A percentile compares a stretch with the other conserved stretches of the same genome.
phyloP scores from a whole-genome alignment of 2,329 filamentous ascomycete species.

The Colletotrichum trifolii region DNA sequence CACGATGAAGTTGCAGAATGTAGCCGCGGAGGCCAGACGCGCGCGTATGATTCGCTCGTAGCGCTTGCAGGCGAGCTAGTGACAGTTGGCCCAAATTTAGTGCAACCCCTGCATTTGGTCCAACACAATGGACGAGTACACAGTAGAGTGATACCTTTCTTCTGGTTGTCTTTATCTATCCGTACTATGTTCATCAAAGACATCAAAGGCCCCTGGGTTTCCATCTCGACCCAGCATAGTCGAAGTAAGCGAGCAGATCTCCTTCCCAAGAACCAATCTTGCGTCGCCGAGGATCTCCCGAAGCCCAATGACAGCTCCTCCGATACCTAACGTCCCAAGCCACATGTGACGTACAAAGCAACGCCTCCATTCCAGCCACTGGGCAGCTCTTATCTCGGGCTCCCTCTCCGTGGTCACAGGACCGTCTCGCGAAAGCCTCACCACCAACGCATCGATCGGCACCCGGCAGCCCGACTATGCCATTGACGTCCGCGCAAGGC shows the following conservation, averaged over 20 bases:
- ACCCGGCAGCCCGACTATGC: slow-evolving; percentile 22
- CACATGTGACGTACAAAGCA: slow-evolving; percentile 22
- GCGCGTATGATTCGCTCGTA: slow-evolving; percentile 34
- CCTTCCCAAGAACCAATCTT: no score
- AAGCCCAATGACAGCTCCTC: neutral
- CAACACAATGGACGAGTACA: no score
- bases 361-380: slow-evolving; percentile 32
- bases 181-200: neutral
- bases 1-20: slow-evolving; percentile 19
- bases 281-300: slow-evolving; percentile 9
- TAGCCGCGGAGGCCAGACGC: slow-evolving; percentile 36
- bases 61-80: neutral
- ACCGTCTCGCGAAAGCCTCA: slow-evolving; percentile 31
- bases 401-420: slow-evolving; percentile 32
- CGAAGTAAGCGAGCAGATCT: no score
- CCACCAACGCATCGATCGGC: slow-evolving; percentile 19
- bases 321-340: slow-evolving; percentile 19
- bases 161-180: neutral
- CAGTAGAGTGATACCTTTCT: neutral
- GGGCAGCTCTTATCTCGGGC: slow-evolving; percentile 11
- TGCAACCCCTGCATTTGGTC: slow-evolving; percentile 24
- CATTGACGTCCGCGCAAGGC: slow-evolving; percentile 3
- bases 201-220: neutral
- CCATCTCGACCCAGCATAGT: no score
- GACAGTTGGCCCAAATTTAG: slow-evolving; percentile 4